A percentile compares a stretch with the other conserved stretches of the same genome.
phyloP scores from a whole-genome alignment of 306 rosid species.

The Aeschynomene evenia region DNA sequence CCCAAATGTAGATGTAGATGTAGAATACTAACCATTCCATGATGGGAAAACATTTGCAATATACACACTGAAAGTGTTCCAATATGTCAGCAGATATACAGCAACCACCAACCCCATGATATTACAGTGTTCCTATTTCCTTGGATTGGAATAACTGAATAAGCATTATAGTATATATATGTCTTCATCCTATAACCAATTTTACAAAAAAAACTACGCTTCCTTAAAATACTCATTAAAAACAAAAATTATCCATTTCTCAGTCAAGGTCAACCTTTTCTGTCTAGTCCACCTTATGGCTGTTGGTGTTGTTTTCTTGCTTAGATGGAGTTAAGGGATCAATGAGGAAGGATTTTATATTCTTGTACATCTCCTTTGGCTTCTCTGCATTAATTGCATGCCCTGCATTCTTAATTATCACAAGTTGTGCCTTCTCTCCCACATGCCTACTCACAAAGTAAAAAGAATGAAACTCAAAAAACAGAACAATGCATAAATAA shows the following conservation, averaged over 20 bases:
- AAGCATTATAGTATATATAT: no score
- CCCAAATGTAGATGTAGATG: no score
- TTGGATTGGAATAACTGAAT: not conserved
- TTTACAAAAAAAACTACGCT: not conserved
- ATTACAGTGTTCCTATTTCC: not conserved
- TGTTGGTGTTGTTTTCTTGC: slow-evolving; percentile 43
- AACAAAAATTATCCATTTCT: no score
- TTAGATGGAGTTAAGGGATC: slow-evolving; percentile 38
- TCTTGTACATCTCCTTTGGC: slow-evolving; percentile 59
- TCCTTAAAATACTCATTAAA: no score
- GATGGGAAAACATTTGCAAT: not conserved
- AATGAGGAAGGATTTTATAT: slow-evolving; percentile 54
- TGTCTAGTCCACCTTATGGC: slow-evolving; percentile 49
- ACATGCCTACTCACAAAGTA: slow-evolving; percentile 46
- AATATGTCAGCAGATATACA: not conserved
- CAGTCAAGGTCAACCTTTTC: slow-evolving; percentile 3
- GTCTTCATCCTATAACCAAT: not conserved
- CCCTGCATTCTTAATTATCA: slow-evolving; percentile 65
- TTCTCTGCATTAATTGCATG: slow-evolving; percentile 73
- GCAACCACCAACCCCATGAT: not conserved
- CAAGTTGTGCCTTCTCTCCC: slow-evolving; percentile 58
- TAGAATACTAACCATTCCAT: not conserved
- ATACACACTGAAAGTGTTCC: not conserved
- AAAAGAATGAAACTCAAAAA: not conserved
- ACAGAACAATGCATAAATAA: not conserved